Percentiles rank a stretch among this genome's conserved stretches.
These are phyloP conservation scores for Amphirosellinia nigrospora DNA, from an alignment of 495 filamentous ascomycete genomes.

Conservation along the genomic window DNA sequence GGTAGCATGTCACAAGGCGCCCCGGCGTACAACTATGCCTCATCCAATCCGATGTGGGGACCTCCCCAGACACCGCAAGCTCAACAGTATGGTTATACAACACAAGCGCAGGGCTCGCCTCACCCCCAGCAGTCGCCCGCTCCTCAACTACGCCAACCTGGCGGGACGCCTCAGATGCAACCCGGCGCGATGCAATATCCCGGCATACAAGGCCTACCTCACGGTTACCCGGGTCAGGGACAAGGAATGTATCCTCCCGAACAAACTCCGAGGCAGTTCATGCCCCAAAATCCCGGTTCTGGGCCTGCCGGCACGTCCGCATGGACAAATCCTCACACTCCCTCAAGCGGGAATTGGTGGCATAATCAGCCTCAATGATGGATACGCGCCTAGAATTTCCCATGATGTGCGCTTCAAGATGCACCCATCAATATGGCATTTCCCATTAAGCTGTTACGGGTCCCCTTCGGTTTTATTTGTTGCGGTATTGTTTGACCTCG, in stretches of 20 bases:
- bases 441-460: background rate
- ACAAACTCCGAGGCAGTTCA: conserved; percentile 66
- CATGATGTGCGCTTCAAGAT: background rate
- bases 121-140: conserved; percentile 64
- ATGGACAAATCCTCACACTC: conserved; percentile 51
- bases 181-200: conserved; percentile 62
- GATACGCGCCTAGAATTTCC: background rate
- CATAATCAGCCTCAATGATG: conserved; percentile 52
- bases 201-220: conserved; percentile 64
- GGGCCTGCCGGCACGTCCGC: conserved; percentile 50
- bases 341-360: conserved; percentile 51
- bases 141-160: conserved; percentile 67
- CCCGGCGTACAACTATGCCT: conserved; percentile 57
- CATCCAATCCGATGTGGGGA: conserved; percentile 58
- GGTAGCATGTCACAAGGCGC: conserved; percentile 45
- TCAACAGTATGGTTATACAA: conserved; percentile 52
- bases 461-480: background rate
- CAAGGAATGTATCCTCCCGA: conserved; percentile 65
- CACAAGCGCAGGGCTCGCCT: conserved; percentile 63
- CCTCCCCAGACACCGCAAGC: conserved; percentile 53
- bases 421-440: background rate
- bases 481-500: conserved; percentile 30
- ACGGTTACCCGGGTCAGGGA: conserved; percentile 56
- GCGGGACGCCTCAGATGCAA: conserved; percentile 64
- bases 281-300: conserved; percentile 52